Evolutionary conservation across 768 basidiomycete species (phyloP).

Genomic region (Pisolithus marmoratus): DNA sequence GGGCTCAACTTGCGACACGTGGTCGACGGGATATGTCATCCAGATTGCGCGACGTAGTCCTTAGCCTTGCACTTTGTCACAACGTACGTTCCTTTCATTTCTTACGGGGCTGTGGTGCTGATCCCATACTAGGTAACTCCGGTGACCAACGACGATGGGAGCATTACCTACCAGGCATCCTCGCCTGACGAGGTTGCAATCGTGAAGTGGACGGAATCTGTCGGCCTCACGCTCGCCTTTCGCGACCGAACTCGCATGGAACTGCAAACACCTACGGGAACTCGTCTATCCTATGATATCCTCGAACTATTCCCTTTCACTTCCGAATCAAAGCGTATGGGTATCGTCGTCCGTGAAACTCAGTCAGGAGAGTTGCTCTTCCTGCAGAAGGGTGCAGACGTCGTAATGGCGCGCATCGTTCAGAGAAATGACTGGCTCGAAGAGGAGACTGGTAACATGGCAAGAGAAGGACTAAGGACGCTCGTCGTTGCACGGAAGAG

Average conservation of each 20-base stretch:
- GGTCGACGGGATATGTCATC: slow-evolving; percentile 94
- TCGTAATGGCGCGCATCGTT: slow-evolving; percentile 95
- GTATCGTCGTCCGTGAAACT: slow-evolving; percentile 85
- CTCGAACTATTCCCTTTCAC: slow-evolving; percentile 98
- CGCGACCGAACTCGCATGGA: slow-evolving; percentile 91
- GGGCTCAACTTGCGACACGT: slow-evolving; percentile 75
- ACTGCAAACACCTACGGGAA: slow-evolving; percentile 65
- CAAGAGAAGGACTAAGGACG: slow-evolving; percentile 89
- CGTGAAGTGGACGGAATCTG: slow-evolving; percentile 93
- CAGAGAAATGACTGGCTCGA: slow-evolving; percentile 98
- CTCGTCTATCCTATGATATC: slow-evolving; percentile 68
- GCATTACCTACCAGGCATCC: slow-evolving; percentile 95
- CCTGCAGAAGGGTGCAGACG: slow-evolving; percentile 95
- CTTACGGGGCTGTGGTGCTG: no score
- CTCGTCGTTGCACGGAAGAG: slow-evolving; percentile 86
- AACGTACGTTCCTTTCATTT: slow-evolving; percentile 53
- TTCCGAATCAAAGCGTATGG: slow-evolving; percentile 98
- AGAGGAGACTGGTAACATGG: slow-evolving; percentile 98
- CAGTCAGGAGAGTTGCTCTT: slow-evolving; percentile 78
- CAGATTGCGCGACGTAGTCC: slow-evolving; percentile 84
- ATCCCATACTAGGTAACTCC: slow-evolving; percentile 73
- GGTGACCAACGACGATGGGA: slow-evolving; percentile 89
- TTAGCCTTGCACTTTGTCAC: slow-evolving; percentile 92
- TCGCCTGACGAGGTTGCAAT: slow-evolving; percentile 99
- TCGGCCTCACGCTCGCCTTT: slow-evolving; percentile 82